Evolutionary conservation across 148 eudicot species (phyloP).

Genomic region (Dianthus caryophyllus): DNA sequence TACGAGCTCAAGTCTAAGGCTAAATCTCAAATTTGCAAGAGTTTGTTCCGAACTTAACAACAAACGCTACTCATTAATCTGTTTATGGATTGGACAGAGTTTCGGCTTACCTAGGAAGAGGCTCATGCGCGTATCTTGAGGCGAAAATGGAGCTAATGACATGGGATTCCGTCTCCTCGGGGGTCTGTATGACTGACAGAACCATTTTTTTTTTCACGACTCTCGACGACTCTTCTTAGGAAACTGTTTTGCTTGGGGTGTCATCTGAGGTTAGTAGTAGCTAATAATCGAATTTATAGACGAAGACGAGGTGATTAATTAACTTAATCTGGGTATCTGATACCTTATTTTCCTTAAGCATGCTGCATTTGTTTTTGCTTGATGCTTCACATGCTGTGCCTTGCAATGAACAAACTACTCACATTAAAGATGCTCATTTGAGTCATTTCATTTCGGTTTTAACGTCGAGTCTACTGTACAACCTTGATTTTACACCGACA

Average conservation of each 20-base stretch:
- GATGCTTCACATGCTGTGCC: conserved; percentile 10
- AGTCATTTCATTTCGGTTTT: not conserved
- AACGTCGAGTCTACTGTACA: not conserved
- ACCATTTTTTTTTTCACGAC: conserved; percentile 22
- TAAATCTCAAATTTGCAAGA: too few species aligned
- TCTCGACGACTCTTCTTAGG: not conserved
- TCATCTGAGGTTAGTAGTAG: conserved; percentile 8
- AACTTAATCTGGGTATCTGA: not conserved
- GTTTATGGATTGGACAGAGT: not conserved
- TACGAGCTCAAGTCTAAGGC: too few species aligned
- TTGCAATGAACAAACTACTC: conserved; percentile 19
- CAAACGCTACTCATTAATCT: too few species aligned
- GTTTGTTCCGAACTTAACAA: too few species aligned
- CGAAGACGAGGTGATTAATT: not conserved
- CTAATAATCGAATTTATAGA: conserved; percentile 7
- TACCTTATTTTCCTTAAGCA: conserved; percentile 19
- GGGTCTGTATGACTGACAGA: conserved; percentile 19
- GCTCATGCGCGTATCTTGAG: conserved; percentile 40
- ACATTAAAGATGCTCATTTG: not conserved
- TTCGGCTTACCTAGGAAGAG: conserved; percentile 29
- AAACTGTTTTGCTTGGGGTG: not conserved
- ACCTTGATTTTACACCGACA: not conserved
- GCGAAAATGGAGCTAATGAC: conserved; percentile 32
- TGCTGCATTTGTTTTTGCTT: conserved; percentile 20
- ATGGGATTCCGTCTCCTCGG: conserved; percentile 24